Conservation (phyloP, 768 basidiomycete genomes). For the Leccinellum luteum region DNA sequence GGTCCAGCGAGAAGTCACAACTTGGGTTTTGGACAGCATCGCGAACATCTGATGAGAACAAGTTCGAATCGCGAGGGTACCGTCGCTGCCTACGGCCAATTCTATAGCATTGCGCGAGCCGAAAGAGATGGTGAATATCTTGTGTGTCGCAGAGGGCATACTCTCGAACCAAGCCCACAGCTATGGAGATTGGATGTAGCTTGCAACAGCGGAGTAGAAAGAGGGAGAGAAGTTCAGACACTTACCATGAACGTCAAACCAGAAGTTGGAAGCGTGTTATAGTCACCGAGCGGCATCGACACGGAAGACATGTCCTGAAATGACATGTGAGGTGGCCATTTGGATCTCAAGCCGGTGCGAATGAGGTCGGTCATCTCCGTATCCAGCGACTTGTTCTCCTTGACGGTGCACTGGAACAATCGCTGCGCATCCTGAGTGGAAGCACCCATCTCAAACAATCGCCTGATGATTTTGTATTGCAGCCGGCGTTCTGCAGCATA, state of each 20-base stretch:
- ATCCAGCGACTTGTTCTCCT: slow-evolving; percentile 50
- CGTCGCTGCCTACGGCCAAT: slow-evolving; percentile 52
- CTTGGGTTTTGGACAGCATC: slow-evolving; percentile 43
- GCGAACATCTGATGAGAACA: slow-evolving; percentile 38
- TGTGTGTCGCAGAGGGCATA: slow-evolving; percentile 35
- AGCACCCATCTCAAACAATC: slow-evolving; percentile 74
- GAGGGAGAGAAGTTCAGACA: background rate
- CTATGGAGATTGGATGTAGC: slow-evolving; percentile 23
- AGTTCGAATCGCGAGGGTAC: slow-evolving; percentile 50
- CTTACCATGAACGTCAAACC: slow-evolving; percentile 76
- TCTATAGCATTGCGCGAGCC: slow-evolving; percentile 36
- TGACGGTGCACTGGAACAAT: slow-evolving; percentile 60
- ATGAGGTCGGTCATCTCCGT: slow-evolving; percentile 68
- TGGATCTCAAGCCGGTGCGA: slow-evolving; percentile 65
- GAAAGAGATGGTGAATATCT: slow-evolving; percentile 37
- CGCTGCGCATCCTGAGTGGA: slow-evolving; percentile 59
- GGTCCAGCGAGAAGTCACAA: slow-evolving; percentile 65
- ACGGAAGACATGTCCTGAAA: slow-evolving; percentile 57
- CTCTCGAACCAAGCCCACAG: slow-evolving; percentile 50
- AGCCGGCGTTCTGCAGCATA: slow-evolving; percentile 46
- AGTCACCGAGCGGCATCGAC: slow-evolving; percentile 44
- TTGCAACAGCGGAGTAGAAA: background rate
- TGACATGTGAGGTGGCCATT: slow-evolving; percentile 79
- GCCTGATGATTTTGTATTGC: slow-evolving; percentile 59
- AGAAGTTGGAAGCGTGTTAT: slow-evolving; percentile 50